These are phyloP conservation scores for Petrea volubilis DNA, from an alignment of 257 asterid species.

Conservation along the genomic window DNA sequence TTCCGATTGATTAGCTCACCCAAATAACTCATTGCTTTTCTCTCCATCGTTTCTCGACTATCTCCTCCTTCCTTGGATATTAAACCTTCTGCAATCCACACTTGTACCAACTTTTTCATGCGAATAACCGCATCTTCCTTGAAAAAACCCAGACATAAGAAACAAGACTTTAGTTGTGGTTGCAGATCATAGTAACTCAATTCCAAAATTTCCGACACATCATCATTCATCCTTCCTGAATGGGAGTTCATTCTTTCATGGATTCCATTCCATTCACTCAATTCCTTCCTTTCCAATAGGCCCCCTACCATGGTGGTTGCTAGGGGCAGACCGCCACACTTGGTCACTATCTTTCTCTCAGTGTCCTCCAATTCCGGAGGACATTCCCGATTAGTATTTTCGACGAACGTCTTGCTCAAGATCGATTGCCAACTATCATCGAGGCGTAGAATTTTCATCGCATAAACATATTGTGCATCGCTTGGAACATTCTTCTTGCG, in stretches of 20 bases:
- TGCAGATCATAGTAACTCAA: slow-evolving; percentile 30
- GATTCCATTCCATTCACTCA: slow-evolving; percentile 22
- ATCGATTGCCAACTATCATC: slow-evolving; percentile 32
- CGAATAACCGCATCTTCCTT: slow-evolving; percentile 15
- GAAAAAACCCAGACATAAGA: slow-evolving; percentile 22
- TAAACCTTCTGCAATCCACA: slow-evolving; percentile 30
- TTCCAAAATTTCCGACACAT: slow-evolving; percentile 2
- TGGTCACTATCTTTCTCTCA: slow-evolving; percentile 20
- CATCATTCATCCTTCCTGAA: neutral
- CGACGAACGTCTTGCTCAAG: slow-evolving; percentile 2
- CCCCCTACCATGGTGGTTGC: slow-evolving; percentile 31
- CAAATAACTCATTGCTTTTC: slow-evolving; percentile 19
- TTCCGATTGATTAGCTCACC: slow-evolving; percentile 24
- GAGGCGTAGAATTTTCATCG: slow-evolving; percentile 1
- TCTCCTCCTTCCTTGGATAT: neutral
- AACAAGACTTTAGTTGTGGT: slow-evolving; percentile 25
- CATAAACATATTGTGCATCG: neutral
- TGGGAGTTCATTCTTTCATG: neutral
- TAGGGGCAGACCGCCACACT: slow-evolving; percentile 31
- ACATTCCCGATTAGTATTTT: neutral
- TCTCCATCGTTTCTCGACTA: slow-evolving; percentile 16
- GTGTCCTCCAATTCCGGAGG: slow-evolving; percentile 17
- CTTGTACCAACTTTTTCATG: too few species aligned
- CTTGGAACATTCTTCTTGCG: slow-evolving; percentile 4
- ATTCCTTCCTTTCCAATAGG: neutral